These are phyloP conservation scores for Gynochthodes officinalis DNA, from an alignment of 257 asterid genomes.

Conservation along the genomic window DNA sequence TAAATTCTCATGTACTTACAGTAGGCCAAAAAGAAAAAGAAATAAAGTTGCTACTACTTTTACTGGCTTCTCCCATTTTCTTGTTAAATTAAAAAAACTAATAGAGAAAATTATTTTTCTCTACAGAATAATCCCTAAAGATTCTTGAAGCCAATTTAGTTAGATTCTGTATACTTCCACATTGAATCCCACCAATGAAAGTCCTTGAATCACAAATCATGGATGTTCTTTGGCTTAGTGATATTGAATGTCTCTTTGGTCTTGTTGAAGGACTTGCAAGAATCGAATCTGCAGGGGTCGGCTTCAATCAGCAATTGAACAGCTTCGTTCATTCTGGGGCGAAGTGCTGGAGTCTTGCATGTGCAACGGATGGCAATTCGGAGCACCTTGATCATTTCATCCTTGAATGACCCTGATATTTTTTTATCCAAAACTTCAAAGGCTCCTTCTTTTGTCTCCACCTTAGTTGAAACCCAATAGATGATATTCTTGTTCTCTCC, in stretches of 20 bases:
- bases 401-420: conserved; percentile 51
- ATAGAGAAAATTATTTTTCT: conserved; percentile 5
- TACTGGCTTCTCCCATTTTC: neutral
- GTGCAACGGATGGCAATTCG: conserved; percentile 83
- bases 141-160: conserved; percentile 16
- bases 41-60: conserved; percentile 15
- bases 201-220: conserved; percentile 19
- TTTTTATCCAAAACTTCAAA: conserved; percentile 61
- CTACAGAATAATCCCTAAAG: conserved; percentile 4
- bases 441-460: conserved; percentile 68
- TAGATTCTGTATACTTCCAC: conserved; percentile 20
- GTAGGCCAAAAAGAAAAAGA: conserved; percentile 27
- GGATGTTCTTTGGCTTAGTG: conserved; percentile 26
- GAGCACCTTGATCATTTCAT: conserved; percentile 81
- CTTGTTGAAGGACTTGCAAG: conserved; percentile 43
- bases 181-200: conserved; percentile 11
- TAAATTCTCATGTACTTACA: conserved; percentile 33
- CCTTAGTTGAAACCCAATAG: conserved; percentile 65
- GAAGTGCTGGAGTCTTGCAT: conserved; percentile 50
- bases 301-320: conserved; percentile 74
- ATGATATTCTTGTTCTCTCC: conserved; percentile 88
- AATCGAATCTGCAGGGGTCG: conserved; percentile 56
- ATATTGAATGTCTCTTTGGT: conserved; percentile 25
- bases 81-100: no score
- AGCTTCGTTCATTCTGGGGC: conserved; percentile 84